Percentiles rank a stretch among this genome's conserved stretches.
Conservation (phyloP, 192 early-diverging fungal species). For the Podila minutissima region DNA sequence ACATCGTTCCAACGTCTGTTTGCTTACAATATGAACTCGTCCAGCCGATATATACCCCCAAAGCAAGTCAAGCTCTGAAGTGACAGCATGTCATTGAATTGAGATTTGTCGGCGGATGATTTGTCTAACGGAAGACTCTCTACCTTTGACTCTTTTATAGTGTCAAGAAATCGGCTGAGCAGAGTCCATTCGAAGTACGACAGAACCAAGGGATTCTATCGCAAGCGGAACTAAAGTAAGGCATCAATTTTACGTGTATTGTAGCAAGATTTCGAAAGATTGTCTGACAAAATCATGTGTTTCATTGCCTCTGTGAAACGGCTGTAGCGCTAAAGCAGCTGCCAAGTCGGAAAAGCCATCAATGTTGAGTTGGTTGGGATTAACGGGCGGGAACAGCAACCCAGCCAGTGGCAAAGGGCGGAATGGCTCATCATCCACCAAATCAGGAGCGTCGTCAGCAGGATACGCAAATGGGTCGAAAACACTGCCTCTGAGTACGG, state of each 20-base stretch:
- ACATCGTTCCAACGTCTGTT: constrained; percentile 85
- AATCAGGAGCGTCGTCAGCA: background rate
- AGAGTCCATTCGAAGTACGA: constrained; percentile 46
- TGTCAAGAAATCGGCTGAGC: constrained; percentile 35
- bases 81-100: background rate
- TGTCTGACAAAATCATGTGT: background rate
- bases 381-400: constrained; percentile 12
- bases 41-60: constrained; percentile 61
- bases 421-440: background rate
- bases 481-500: constrained; percentile 28
- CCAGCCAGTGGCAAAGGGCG: background rate
- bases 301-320: background rate
- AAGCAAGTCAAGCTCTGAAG: constrained; percentile 15
- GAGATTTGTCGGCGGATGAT: background rate
- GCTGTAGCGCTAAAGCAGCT: constrained; percentile 19
- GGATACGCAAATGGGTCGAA: constrained; percentile 28
- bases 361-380: constrained; percentile 41
- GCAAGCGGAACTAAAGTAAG: constrained; percentile 47
- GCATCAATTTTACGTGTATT: background rate
- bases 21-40: constrained; percentile 89
- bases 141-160: constrained; percentile 3
- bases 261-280: background rate
- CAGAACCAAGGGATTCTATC: constrained; percentile 27
- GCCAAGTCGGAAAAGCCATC: constrained; percentile 40
- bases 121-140: background rate